These are phyloP conservation scores for Thymus mandschuricus DNA, from an alignment of 257 asterid genomes.

Conservation along the genomic window DNA sequence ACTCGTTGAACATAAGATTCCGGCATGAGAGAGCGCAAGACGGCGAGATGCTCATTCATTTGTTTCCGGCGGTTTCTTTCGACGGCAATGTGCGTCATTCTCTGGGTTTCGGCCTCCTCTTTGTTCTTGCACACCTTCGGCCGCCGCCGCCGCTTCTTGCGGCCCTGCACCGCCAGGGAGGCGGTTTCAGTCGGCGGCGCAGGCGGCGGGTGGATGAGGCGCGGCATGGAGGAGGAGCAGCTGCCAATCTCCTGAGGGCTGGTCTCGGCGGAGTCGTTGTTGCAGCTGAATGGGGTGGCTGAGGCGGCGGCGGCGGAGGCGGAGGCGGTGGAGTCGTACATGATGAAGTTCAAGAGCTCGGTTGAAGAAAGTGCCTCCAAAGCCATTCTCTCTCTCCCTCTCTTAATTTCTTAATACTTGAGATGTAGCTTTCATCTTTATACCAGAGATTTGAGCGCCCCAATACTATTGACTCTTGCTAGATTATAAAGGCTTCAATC, in stretches of 20 bases:
- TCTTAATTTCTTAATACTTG: slow-evolving; percentile 16
- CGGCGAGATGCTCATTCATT: slow-evolving; percentile 94
- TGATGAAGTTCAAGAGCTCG: slow-evolving; percentile 76
- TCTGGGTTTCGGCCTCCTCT: slow-evolving; percentile 89
- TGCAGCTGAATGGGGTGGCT: slow-evolving; percentile 39
- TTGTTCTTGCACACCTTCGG: slow-evolving; percentile 76
- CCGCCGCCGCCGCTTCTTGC: slow-evolving; percentile 80
- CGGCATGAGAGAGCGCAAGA: slow-evolving; percentile 92
- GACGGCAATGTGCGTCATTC: slow-evolving; percentile 99
- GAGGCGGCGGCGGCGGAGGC: slow-evolving; percentile 21
- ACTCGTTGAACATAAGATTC: slow-evolving; percentile 96
- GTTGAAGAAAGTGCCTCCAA: slow-evolving; percentile 77
- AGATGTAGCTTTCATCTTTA: slow-evolving; percentile 41
- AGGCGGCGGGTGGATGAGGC: neutral
- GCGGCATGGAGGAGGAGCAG: slow-evolving; percentile 32
- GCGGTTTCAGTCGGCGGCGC: slow-evolving; percentile 32
- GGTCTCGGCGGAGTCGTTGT: slow-evolving; percentile 34
- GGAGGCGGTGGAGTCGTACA: slow-evolving; percentile 56
- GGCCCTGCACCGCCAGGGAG: slow-evolving; percentile 32
- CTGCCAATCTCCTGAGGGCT: slow-evolving; percentile 32
- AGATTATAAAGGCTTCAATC: slow-evolving; percentile 56
- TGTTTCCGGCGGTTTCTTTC: slow-evolving; percentile 90
- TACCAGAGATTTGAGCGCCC: slow-evolving; percentile 50
- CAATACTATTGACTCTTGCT: slow-evolving; percentile 61
- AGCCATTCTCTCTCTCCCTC: slow-evolving; percentile 49